phyloP scores from a whole-genome alignment of 805 yeast genomes.

The Lachancea dasiensis region DNA sequence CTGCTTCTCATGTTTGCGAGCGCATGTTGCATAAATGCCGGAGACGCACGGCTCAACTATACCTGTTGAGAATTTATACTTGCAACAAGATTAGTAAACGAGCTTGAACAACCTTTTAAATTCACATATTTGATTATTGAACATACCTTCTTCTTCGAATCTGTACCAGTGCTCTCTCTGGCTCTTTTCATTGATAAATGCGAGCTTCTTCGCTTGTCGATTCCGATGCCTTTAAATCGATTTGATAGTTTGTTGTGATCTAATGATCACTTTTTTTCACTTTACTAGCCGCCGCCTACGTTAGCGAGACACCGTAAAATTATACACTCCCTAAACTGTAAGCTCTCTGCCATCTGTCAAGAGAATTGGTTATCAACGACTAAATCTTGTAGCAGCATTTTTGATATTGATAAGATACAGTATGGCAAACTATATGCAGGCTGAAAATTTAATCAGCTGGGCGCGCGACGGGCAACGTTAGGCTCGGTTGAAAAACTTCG shows the following conservation, averaged over 20 bases:
- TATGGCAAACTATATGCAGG: neutral
- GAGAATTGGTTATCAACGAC: too few relatives aligned
- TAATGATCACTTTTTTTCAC: neutral
- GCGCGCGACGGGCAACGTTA: constrained; percentile 4
- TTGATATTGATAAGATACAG: too few relatives aligned
- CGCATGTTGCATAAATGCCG: constrained; percentile 88
- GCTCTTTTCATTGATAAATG: too few relatives aligned
- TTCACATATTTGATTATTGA: neutral
- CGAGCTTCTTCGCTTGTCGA: too few relatives aligned
- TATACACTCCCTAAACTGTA: too few relatives aligned
- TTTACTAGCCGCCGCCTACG: neutral
- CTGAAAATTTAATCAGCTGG: too few relatives aligned
- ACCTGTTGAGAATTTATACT: constrained; percentile 27
- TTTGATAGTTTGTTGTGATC: too few relatives aligned
- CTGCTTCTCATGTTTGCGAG: constrained; percentile 68
- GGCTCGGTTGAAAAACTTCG: constrained; percentile 24
- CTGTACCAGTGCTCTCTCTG: neutral
- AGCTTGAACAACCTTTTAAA: neutral
- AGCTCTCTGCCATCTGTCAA: too few relatives aligned
- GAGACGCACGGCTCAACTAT: constrained; percentile 72
- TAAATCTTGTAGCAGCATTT: too few relatives aligned
- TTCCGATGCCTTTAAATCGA: neutral
- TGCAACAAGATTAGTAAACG: too few relatives aligned
- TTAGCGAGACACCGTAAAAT: too few relatives aligned
- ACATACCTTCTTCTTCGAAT: constrained; percentile 8